Conservation (phyloP, 495 filamentous ascomycete species). For the Aeminium ludgeri region DNA sequence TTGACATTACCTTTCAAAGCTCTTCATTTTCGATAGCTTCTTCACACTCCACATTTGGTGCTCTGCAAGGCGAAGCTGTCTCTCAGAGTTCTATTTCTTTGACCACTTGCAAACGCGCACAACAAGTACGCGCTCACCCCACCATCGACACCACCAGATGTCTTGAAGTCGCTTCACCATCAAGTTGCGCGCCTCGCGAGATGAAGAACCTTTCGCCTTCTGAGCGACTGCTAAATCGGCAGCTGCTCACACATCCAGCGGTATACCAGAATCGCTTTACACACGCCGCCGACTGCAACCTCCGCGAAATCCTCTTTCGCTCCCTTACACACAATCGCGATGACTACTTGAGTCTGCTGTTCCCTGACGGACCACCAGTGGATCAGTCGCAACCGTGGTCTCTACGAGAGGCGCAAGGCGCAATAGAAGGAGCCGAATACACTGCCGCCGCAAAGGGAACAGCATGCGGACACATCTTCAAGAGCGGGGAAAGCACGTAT, state of each 20-base stretch:
- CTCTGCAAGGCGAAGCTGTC: too few species aligned
- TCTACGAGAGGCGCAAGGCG: constrained; percentile 73
- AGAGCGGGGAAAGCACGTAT: constrained; percentile 79
- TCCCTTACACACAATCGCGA: constrained; percentile 58
- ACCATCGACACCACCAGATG: too few species aligned
- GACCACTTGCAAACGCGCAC: too few species aligned
- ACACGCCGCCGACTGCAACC: constrained; percentile 44
- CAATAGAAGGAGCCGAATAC: constrained; percentile 84
- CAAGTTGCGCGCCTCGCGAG: not conserved
- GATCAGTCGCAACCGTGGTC: constrained; percentile 43
- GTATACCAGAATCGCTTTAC: constrained; percentile 56
- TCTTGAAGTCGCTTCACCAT: too few species aligned
- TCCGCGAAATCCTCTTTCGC: constrained; percentile 67
- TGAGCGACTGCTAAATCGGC: constrained; percentile 60
- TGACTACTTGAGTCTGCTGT: constrained; percentile 58
- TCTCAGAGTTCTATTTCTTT: too few species aligned
- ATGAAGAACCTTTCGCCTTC: constrained; percentile 44
- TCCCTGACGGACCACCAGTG: constrained; percentile 52
- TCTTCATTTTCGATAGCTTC: too few species aligned
- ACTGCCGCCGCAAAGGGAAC: constrained; percentile 82
- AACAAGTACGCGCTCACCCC: too few species aligned
- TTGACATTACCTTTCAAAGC: too few species aligned
- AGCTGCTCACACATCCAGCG: constrained; percentile 54
- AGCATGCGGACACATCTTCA: constrained; percentile 95
- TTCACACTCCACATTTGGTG: too few species aligned